Evolutionary conservation across 106 monocot species (phyloP).

Genomic region (Platanthera zijinensis): DNA sequence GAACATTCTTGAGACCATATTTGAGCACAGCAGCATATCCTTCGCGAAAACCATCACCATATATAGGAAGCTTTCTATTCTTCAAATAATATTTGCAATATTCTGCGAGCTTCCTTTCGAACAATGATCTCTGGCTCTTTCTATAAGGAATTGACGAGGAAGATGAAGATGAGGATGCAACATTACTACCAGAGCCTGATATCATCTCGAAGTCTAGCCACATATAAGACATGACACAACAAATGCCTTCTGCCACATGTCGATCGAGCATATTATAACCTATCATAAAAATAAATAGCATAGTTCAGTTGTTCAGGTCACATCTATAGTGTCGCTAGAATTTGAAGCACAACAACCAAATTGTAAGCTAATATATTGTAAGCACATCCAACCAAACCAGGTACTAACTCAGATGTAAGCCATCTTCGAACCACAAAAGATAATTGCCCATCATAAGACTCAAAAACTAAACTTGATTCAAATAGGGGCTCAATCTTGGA

Average conservation of each 20-base stretch:
- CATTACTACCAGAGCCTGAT: constrained; percentile 31
- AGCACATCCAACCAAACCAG: too few relatives aligned
- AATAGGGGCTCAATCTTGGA: too few relatives aligned
- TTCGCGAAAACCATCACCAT: constrained; percentile 67
- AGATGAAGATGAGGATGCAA: constrained; percentile 37
- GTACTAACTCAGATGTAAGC: too few relatives aligned
- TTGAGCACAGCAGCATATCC: constrained; percentile 37
- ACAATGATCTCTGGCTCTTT: constrained; percentile 39
- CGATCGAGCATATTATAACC: constrained; percentile 38
- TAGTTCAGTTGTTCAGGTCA: too few relatives aligned
- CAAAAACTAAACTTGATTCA: too few relatives aligned
- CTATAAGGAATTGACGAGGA: constrained; percentile 25
- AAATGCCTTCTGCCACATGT: constrained; percentile 26
- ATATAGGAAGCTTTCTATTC: constrained; percentile 31
- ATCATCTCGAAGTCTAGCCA: constrained; percentile 45
- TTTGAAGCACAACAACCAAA: too few relatives aligned
- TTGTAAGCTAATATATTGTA: too few relatives aligned
- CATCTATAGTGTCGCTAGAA: too few relatives aligned
- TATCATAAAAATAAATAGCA: constrained; percentile 11
- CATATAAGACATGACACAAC: constrained; percentile 20
- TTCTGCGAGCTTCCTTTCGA: constrained; percentile 61
- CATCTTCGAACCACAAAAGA: too few relatives aligned
- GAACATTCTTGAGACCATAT: constrained; percentile 50
- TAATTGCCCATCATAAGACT: too few relatives aligned
- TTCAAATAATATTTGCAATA: constrained; percentile 73